phyloP scores from a whole-genome alignment of 345 rosid genomes.

The Arabis alpina region DNA sequence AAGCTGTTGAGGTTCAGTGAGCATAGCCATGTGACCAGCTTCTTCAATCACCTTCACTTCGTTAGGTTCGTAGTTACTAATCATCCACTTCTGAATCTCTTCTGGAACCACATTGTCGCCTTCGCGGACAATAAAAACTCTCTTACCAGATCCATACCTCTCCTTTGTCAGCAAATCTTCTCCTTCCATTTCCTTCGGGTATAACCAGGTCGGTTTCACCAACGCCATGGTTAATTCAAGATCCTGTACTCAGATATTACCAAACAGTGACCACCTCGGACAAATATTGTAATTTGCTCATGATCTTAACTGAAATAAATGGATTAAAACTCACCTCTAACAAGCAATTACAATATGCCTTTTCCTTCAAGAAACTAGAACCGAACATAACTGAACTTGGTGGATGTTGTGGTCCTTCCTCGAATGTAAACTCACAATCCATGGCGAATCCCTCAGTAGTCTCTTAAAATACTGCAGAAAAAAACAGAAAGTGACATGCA shows the following conservation, averaged over 20 bases:
- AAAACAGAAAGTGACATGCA: constrained; percentile 22
- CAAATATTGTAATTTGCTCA: no score
- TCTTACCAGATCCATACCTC: constrained; percentile 41
- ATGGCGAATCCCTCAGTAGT: constrained; percentile 43
- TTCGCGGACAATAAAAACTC: constrained; percentile 46
- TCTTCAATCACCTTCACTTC: constrained; percentile 48
- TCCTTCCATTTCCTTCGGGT: constrained; percentile 41
- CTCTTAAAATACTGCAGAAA: constrained; percentile 46
- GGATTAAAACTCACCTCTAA: constrained; percentile 31
- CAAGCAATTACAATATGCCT: constrained; percentile 37
- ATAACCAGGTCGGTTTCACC: constrained; percentile 49
- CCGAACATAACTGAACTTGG: constrained; percentile 46
- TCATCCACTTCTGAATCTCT: constrained; percentile 53
- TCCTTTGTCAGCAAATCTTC: constrained; percentile 40
- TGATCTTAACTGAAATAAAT: no score
- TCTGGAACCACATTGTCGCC: constrained; percentile 44
- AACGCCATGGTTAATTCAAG: constrained; percentile 47
- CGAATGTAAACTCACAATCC: constrained; percentile 45
- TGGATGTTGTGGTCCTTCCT: constrained; percentile 40
- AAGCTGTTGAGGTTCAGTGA: constrained; percentile 49
- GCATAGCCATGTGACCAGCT: constrained; percentile 60
- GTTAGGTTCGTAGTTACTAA: constrained; percentile 44
- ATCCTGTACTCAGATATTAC: constrained; percentile 44
- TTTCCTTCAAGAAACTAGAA: constrained; percentile 42
- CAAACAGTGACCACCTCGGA: constrained; percentile 7